phyloP scores from a whole-genome alignment of 2,329 filamentous ascomycete genomes.

The Fusarium mundagurra region DNA sequence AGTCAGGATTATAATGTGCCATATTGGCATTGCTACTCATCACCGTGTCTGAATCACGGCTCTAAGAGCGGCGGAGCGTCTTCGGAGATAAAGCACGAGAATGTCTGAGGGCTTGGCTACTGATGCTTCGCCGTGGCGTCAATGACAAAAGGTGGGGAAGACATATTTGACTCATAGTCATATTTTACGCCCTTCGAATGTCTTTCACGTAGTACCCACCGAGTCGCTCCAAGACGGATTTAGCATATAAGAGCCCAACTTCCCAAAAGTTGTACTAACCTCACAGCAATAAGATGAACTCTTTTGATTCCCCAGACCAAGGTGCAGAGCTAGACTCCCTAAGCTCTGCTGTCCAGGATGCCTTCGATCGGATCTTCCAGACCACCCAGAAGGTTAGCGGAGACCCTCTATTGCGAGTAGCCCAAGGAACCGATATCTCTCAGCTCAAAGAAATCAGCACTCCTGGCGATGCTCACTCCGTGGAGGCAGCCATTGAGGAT shows the following conservation, averaged over 20 bases:
- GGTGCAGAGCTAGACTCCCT: not conserved
- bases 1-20: not conserved
- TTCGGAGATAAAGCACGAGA: not conserved
- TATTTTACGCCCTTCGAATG: not conserved
- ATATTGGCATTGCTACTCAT: not conserved
- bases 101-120: not conserved
- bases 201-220: not conserved
- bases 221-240: rapidly evolving
- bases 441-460: not conserved
- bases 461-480: not conserved
- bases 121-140: not conserved
- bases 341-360: not conserved
- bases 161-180: not conserved
- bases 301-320: not conserved
- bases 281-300: not conserved
- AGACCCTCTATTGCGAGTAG: not conserved
- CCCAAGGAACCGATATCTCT: not conserved
- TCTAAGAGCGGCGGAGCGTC: rapidly evolving
- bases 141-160: constrained; percentile 7
- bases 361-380: constrained; percentile 4
- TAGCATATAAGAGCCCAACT: not conserved
- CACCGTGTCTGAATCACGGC: rapidly evolving
- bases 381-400: not conserved
- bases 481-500: not conserved
- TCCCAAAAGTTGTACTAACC: rapidly evolving